phyloP scores from a whole-genome alignment of 371 early-diverging fungal species.

The Synchytrium microbalum region DNA sequence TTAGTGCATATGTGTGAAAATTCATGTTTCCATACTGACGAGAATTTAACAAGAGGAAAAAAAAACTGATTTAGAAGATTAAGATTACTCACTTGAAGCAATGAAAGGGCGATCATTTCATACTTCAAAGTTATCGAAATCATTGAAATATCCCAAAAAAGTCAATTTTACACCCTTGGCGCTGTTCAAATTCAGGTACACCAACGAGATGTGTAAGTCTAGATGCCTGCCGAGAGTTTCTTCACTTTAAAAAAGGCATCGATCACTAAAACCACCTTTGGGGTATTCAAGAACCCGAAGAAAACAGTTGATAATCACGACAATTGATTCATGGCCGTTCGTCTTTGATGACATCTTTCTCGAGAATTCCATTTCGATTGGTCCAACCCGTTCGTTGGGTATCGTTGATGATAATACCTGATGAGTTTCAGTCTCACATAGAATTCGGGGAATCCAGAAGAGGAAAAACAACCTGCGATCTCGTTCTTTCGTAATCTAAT shows the following conservation, averaged over 20 bases:
- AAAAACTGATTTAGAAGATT: slow-evolving; percentile 4
- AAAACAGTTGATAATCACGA: slow-evolving; percentile 3
- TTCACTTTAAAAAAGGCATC: slow-evolving; percentile 86
- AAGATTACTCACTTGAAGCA: slow-evolving; percentile 46
- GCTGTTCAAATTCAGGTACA: slow-evolving; percentile 74
- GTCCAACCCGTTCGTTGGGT: slow-evolving; percentile 73
- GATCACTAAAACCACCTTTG: slow-evolving; percentile 3
- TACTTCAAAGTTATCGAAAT: slow-evolving; percentile 59
- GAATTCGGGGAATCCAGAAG: slow-evolving; percentile 75
- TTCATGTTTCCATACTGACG: no score
- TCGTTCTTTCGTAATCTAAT: slow-evolving; percentile 63
- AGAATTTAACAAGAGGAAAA: slow-evolving; percentile 6
- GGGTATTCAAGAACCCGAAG: neutral
- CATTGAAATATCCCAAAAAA: slow-evolving; percentile 71
- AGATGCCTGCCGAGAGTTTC: slow-evolving; percentile 79
- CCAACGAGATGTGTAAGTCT: slow-evolving; percentile 74
- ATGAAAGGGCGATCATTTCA: slow-evolving; percentile 43
- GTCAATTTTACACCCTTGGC: slow-evolving; percentile 59
- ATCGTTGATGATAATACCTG: slow-evolving; percentile 74
- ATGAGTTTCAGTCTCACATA: slow-evolving; percentile 74
- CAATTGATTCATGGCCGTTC: slow-evolving; percentile 42
- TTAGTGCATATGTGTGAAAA: slow-evolving; percentile 8
- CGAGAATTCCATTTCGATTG: slow-evolving; percentile 70
- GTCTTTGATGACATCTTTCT: slow-evolving; percentile 46
- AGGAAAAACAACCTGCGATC: slow-evolving; percentile 60